Base-by-base conservation (phyloP, 202 grass and related monocot genomes). In the Panicum virgatum region DNA sequence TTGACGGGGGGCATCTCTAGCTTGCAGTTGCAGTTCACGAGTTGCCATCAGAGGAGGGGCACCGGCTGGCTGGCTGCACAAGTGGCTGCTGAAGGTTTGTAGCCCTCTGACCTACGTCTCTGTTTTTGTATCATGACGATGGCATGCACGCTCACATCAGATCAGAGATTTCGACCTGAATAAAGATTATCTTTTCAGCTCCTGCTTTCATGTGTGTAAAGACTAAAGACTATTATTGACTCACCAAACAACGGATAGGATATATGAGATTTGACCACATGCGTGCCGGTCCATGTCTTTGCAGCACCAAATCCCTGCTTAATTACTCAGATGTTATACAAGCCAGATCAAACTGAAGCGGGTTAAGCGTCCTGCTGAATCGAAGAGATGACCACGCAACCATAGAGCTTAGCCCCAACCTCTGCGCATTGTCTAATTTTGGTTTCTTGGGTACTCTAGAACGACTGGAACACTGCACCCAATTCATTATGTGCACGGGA, bases 251-350 rank as follows among this genome's bases (percentile, higher is more conserved):
- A 19, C 52, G 39, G 60, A 69, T 38, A 83, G 5, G 82, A 73
- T 82, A 61, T 16, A 12, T 12, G 78, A 32, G 12, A 62, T 82
- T 89, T 82, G 86, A 89, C 78, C 82, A 50, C 78, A 66, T 85
- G 72, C 62, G 27, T 75, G 22, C 38, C 36, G 67, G 39, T 73
- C 80, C 67, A 57, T 20, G 45, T 48, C 4, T 22, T 44, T 18
- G 52, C 76, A 78, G 34, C 69, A 78, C 78, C 87, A 36, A 43
- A 39, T 20, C 50, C 50, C 14, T 37, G 78, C 7, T 60, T 89
- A 34, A 34, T 34, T 34, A 86, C 30, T 79, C 60, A 78, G 82
- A 68, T 89, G 73, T 73, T 82, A 47, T 39, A 69, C 2, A 79
- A 79, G 46, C 47, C 8, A 42, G 57, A 82, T 40, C 75, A 82